Base-by-base conservation (phyloP, 2,329 filamentous ascomycete genomes). In the Aureobasidium sp. region DNA sequence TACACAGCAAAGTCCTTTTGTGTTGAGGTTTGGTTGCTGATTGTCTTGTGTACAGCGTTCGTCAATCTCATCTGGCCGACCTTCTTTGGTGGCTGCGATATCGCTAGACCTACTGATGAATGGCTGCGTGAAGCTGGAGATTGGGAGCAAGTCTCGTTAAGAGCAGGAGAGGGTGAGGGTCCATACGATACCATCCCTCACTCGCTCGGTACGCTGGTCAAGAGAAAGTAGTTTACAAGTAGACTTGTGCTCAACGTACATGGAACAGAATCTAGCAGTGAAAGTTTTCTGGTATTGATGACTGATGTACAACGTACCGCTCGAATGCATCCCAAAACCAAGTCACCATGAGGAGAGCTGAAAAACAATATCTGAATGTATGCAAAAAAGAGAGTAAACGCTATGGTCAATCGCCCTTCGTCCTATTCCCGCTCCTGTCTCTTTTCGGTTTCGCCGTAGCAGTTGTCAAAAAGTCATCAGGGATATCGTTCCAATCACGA, bases 401-500 rank as follows among this genome's bases (percentile, higher is more conserved):
- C 47, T 34, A 49, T 41, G 14, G 1, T 51, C 36, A 61, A 37
- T 61, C 57, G 3, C 47, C 57, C 37, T 61, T 61, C 1, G 57
- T 17, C 17, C 57, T 39, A 31, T 61, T 42, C 14, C 42, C 25
- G 5, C 57, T 61, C 27, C 57, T 61, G 14, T 61, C 57, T 14
- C 57, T 39, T 2, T 61, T 61, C 17, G 57, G 45, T 37, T 61
- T 61, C 3, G 20, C 20, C 0, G 47, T 44, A 36, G 56, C 45
- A 25, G 57, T 25, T 12, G 47, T 52, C 37, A 61, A 34, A 52
- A 61, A 61, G 57, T 77, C 78, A 5, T 78, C 77, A 15, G 78
- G 78, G 5, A 80, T 70, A 63, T 80, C 78, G 61, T 80, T 80
- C 78, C 78, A 80, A 59, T 78, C 76, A 47, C 69, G 70, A 11